These are phyloP conservation scores for Polyporus arcularius DNA, from an alignment of 768 basidiomycete species.

Conservation along the genomic window DNA sequence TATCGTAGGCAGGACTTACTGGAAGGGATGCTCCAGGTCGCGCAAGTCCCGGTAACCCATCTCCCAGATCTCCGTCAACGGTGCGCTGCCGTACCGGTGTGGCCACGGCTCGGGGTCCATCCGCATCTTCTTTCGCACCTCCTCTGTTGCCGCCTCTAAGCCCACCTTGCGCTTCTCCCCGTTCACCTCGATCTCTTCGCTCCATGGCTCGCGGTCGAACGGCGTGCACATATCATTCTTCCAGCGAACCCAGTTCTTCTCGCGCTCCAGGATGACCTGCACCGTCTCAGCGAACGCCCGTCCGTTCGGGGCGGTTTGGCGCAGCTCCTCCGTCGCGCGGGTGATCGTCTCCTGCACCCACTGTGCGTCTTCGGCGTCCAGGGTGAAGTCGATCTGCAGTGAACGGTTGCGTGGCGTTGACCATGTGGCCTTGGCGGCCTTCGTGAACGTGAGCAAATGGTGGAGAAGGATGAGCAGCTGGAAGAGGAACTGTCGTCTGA, in stretches of 20 bases:
- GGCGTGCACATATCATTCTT: conserved; percentile 80
- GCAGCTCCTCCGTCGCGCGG: conserved; percentile 56
- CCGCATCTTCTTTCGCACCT: conserved; percentile 52
- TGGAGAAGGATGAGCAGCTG: conserved; percentile 79
- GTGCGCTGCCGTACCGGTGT: conserved; percentile 65
- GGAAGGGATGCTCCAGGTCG: conserved; percentile 67
- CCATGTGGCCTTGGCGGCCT: conserved; percentile 62
- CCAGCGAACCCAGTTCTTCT: conserved; percentile 91
- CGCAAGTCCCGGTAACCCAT: conserved; percentile 70
- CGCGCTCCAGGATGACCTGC: conserved; percentile 69
- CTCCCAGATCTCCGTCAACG: conserved; percentile 81
- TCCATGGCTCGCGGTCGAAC: conserved; percentile 76
- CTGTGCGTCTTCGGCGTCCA: conserved; percentile 63
- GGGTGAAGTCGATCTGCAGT: conserved; percentile 80
- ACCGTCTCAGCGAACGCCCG: conserved; percentile 77
- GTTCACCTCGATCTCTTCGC: conserved; percentile 43
- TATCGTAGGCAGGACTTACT: conserved; percentile 43
- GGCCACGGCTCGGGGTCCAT: conserved; percentile 62
- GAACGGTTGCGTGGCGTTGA: conserved; percentile 69
- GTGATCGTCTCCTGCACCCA: conserved; percentile 76
- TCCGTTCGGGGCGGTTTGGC: conserved; percentile 78
- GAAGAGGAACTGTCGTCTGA: conserved; percentile 91
- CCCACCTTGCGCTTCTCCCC: conserved; percentile 45
- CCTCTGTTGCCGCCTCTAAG: conserved; percentile 62
- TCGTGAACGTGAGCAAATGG: conserved; percentile 76